Base-by-base conservation (phyloP, 208 protist genomes). In the Trypanosoma platydactyli region DNA sequence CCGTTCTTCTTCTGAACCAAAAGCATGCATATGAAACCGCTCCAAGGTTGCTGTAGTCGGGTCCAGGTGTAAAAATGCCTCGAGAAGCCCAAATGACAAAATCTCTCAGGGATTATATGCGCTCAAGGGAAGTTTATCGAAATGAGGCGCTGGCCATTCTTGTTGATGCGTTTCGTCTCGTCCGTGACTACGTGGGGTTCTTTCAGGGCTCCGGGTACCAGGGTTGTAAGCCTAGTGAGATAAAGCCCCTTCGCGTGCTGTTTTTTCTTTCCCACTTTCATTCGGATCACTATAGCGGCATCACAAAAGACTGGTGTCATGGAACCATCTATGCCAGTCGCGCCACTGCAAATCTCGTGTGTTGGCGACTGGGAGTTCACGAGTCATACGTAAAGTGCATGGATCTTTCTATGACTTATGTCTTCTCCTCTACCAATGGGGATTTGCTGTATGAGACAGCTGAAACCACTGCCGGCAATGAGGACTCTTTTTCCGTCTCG, bases 211-310 rank as follows among this genome's bases (percentile, higher is more conserved):
- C 22, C 6, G 12, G 13, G 11, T 4, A 52, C 9, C 29, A n/a
- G 18, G 29, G 41, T n/a, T 20, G 51, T 60, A 48, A 33, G 11
- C 12, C 16, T 18, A 33, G 16, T 27, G 22, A 41, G 30, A 27
- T 51, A 6, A 48, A 41, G 11, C 6, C 41, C 11, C 29, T 63
- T 49, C 67, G 64, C 46, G 51, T 76, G 4, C 58, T 92, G 35
- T 93, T 81, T 71, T 94, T 96, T 69, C 79, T 97, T 38, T 92
- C 80, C 11, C 93, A 97, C 79, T 97, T 94, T 63, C 93, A 97
- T 68, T 94, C 87, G 0, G 93, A 97, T 66, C 93, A 97, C 68
- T 97, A 97, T 78, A 81, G 66, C 15, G 93, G 93, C 25, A 62
- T 90, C 64, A 88, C 48, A 33, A 42, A 44, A 12, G 44, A 15